These are phyloP conservation scores for Pascua guehoae DNA, from an alignment of 1,284 basidiomycete genomes.

Conservation along the genomic window DNA sequence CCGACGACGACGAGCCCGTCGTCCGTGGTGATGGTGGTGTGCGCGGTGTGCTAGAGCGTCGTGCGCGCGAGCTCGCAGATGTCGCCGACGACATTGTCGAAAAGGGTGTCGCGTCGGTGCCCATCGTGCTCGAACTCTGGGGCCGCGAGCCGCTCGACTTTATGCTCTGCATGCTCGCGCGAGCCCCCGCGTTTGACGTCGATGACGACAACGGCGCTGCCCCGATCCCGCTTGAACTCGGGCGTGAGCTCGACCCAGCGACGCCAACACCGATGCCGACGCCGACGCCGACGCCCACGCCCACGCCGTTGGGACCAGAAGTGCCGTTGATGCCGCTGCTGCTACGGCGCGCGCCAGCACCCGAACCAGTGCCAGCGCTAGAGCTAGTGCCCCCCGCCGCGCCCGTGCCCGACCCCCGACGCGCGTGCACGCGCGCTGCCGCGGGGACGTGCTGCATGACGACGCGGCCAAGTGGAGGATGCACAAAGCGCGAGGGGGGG, in stretches of 20 bases:
- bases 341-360: no score
- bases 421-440: background rate
- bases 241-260: background rate
- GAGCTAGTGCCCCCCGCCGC: background rate
- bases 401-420: background rate
- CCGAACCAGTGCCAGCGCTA: background rate
- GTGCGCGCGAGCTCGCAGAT: conserved; percentile 1
- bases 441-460: background rate
- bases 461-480: background rate
- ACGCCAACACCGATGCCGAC: background rate
- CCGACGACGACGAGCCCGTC: background rate
- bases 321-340: no score
- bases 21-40: conserved; percentile 10
- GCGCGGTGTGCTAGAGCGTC: conserved; percentile 1
- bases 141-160: no score
- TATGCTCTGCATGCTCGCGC: background rate
- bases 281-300: background rate
- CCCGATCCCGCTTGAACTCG: background rate
- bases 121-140: no score
- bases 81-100: background rate
- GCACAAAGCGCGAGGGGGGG: background rate
- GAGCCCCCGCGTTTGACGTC: background rate
- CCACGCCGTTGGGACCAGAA: no score
- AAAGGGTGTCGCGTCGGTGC: background rate
- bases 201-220: background rate